A percentile compares a stretch with the other conserved stretches of the same genome.
Evolutionary conservation across 331 rosid species (phyloP).

Genomic region (Dryas integrifolia): DNA sequence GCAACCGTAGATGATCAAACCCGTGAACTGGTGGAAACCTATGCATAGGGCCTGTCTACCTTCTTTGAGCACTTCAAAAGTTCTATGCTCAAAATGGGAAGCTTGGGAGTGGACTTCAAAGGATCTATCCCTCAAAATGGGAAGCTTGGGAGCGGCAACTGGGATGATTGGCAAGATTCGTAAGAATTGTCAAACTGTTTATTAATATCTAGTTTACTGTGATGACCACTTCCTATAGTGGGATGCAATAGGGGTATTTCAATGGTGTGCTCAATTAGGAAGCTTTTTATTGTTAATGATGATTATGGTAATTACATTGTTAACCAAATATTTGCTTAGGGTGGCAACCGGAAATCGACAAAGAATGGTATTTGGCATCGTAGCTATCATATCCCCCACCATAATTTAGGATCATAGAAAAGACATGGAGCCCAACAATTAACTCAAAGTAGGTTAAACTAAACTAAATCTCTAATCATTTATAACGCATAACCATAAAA

Average conservation of each 20-base stretch:
- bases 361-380: no score
- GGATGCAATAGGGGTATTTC: no score
- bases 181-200: constrained; percentile 44
- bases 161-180: constrained; percentile 51
- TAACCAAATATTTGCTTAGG: background rate
- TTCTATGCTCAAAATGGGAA: constrained; percentile 37
- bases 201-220: background rate
- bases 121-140: constrained; percentile 44
- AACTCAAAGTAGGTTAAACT: no score
- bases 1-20: constrained; percentile 43
- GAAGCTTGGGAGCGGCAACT: constrained; percentile 44
- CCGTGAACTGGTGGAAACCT: constrained; percentile 50
- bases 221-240: no score
- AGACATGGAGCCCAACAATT: no score
- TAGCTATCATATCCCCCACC: no score
- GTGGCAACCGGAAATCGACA: no score
- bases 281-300: background rate
- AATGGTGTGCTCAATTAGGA: background rate
- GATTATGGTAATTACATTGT: background rate
- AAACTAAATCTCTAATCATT: no score
- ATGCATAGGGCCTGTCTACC: constrained; percentile 38
- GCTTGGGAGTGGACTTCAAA: no score
- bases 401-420: no score
- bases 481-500: no score
- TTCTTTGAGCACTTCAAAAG: constrained; percentile 66